phyloP scores from a whole-genome alignment of 768 basidiomycete species.

The Pleurotus salmoneostramineus region DNA sequence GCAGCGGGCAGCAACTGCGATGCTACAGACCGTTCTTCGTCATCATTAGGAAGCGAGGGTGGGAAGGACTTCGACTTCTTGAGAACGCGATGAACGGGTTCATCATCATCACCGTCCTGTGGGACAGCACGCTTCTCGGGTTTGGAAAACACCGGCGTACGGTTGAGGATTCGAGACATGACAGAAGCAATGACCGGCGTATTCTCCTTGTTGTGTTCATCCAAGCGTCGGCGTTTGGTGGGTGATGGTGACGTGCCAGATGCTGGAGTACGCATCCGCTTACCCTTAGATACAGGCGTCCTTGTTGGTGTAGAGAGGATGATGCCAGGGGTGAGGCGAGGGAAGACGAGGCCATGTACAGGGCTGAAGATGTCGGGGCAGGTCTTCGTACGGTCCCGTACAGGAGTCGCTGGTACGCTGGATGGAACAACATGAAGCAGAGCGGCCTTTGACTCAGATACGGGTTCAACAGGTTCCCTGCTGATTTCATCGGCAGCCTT shows the following conservation, averaged over 20 bases:
- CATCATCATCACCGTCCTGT: constrained; percentile 29
- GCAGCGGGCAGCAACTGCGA: not conserved
- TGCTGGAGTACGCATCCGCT: constrained; percentile 12
- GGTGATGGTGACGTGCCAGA: constrained; percentile 18
- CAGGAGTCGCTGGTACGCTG: constrained; percentile 23
- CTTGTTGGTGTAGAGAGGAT: constrained; percentile 28
- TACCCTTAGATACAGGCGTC: constrained; percentile 10
- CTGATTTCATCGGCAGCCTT: not conserved
- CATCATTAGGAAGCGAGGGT: constrained; percentile 6
- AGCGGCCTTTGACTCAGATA: constrained; percentile 12
- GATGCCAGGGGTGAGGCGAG: constrained; percentile 19
- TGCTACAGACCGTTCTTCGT: constrained; percentile 10
- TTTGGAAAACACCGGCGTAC: constrained; percentile 26
- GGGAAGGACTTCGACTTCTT: constrained; percentile 4
- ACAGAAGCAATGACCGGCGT: constrained; percentile 39
- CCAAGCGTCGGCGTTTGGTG: constrained; percentile 32
- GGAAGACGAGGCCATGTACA: constrained; percentile 19
- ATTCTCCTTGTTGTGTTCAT: constrained; percentile 58
- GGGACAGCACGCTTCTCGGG: constrained; percentile 40
- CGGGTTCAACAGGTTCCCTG: not conserved
- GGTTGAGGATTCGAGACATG: constrained; percentile 40
- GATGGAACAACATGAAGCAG: constrained; percentile 13
- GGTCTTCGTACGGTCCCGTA: not conserved
- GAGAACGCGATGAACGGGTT: constrained; percentile 12
- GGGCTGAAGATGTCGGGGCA: constrained; percentile 21